Conservation (phyloP, 2,329 filamentous ascomycete genomes). For the Fusarium sp. region DNA sequence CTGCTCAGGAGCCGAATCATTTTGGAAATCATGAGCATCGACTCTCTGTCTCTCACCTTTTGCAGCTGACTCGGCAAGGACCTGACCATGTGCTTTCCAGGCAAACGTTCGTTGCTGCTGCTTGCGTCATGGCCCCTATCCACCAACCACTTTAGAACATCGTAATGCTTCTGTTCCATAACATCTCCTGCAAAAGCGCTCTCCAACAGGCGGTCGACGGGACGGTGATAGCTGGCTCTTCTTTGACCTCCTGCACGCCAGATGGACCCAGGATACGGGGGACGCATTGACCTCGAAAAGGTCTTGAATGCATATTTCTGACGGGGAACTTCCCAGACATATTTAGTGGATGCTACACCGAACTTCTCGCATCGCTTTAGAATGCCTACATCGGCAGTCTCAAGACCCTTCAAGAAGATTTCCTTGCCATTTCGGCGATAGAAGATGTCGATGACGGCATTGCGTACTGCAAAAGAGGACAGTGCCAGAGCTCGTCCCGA, state of each 20-base stretch:
- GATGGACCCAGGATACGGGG: neutral
- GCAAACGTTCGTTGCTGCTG: neutral
- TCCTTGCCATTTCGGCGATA: neutral
- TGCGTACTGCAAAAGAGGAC: neutral
- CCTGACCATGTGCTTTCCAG: neutral
- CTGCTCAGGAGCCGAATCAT: neutral
- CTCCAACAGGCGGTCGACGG: neutral
- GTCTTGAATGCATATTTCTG: too few relatives aligned
- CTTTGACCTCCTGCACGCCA: neutral
- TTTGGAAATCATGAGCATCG: neutral
- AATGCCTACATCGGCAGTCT: neutral
- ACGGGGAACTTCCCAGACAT: neutral
- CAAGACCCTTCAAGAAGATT: neutral
- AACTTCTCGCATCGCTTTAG: neutral
- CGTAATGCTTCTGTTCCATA: neutral
- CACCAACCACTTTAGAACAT: neutral
- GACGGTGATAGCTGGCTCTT: neutral
- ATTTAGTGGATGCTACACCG: neutral
- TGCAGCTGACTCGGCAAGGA: neutral
- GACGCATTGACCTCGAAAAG: too few relatives aligned
- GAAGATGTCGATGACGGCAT: neutral
- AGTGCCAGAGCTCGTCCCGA: neutral
- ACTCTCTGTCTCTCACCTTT: neutral
- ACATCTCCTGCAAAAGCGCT: neutral
- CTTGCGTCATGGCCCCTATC: neutral